Base-by-base conservation (phyloP, 169 alveolate species). In the Plasmodium falciparum region DNA sequence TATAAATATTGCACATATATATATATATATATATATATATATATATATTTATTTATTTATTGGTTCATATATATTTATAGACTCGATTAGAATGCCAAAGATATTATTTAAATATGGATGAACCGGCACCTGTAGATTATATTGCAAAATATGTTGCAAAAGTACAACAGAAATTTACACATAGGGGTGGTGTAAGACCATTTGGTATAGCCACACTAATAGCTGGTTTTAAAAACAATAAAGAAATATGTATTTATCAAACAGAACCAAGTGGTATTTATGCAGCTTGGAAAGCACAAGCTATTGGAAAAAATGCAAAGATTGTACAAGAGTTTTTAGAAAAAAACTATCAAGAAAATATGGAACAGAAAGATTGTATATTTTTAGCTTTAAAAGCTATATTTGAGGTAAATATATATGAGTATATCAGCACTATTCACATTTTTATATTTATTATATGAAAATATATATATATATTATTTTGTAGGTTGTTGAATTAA, bases 201-300 rank as follows among this genome's bases (percentile, higher is more conserved):
- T 99, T 97, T 91, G 99, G 99, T 70, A 97, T 98, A 52, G 97
- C 99, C 43, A 96, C 99, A 59, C 89, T 98, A 56, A 96, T 99
- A 56, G 98, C 97, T 1, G 99, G 99, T 22, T 95, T 94, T 73
- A 98, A 97, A 66, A 93, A 93, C 74, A 92, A 94, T 72, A 95
- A 96, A n/a, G 93, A 93, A 43, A 99, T 99, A 7, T 96, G 97
- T 62, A 95, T 97, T 71, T 98, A 92, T 91, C 98, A 97, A 92
- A 99, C 99, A 20, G 99, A 99, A 76, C 99, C 99, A 4, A 97
- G 99, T 26, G 99, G 99, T 0, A 97, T 98, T 50, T 98, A 96
- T 85, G 95, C 99, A 13, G 96, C 98, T 49, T 99, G 99, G 99
- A 98, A 98, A 95, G 99, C 99, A 20, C 98, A 98, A 58, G 99